These are phyloP conservation scores for Diplotaxis tenuifolia DNA, from an alignment of 345 rosid species.

Conservation along the genomic window DNA sequence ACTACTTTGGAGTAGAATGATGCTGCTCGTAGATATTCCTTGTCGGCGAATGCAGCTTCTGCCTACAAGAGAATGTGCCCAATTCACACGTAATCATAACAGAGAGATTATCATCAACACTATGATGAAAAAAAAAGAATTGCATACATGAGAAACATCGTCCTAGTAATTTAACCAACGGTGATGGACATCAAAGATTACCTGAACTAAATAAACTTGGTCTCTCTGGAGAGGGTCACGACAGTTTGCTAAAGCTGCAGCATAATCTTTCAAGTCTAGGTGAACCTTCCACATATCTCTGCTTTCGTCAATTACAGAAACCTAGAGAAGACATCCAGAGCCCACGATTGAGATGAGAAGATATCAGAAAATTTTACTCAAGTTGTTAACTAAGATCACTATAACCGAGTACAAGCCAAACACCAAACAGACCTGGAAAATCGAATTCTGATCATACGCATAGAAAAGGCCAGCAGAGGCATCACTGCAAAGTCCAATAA, in stretches of 20 bases:
- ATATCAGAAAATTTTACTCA: not conserved
- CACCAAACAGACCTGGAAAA: constrained; percentile 68
- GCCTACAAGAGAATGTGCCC: constrained; percentile 65
- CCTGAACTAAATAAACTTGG: constrained; percentile 97
- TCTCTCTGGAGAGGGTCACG: constrained; percentile 93
- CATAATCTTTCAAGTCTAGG: constrained; percentile 88
- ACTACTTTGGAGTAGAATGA: constrained; percentile 93
- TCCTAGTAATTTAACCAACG: constrained; percentile 2
- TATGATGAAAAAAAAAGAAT: not conserved
- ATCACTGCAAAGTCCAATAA: constrained; percentile 93
- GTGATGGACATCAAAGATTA: constrained; percentile 31
- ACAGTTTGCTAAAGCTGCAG: constrained; percentile 90
- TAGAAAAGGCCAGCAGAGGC: constrained; percentile 96
- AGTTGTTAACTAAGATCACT: constrained; percentile 10
- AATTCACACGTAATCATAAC: constrained; percentile 29
- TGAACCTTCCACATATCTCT: constrained; percentile 99
- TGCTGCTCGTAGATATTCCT: constrained; percentile 90
- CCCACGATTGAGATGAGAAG: constrained; percentile 20
- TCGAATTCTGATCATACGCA: constrained; percentile 94
- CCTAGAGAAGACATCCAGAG: constrained; percentile 48
- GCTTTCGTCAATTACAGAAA: constrained; percentile 91
- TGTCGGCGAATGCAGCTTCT: constrained; percentile 78
- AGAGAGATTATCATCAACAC: constrained; percentile 18
- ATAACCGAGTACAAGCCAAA: constrained; percentile 22
- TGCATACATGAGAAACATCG: constrained; percentile 6